Conservation (phyloP, 148 eudicot genomes). For the Persicaria tinctoria region DNA sequence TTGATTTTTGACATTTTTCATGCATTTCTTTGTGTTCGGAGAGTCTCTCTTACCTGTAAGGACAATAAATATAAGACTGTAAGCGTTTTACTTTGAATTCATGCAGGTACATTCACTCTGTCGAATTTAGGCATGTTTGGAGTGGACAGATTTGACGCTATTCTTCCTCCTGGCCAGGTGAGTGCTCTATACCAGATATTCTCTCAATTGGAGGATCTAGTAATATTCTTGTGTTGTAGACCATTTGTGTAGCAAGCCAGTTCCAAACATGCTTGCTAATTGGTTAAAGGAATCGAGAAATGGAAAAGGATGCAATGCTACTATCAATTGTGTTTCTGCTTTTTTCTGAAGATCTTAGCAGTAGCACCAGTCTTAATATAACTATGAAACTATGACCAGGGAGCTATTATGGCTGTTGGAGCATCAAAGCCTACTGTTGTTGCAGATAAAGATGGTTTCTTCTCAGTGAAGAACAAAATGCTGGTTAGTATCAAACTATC, state of each 20-base stretch:
- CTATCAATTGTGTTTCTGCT: not conserved
- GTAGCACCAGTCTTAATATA: not conserved
- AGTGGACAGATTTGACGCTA: slow-evolving; percentile 93
- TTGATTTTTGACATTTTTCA: not conserved
- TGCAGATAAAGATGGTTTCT: slow-evolving; percentile 78
- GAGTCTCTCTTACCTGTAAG: not conserved
- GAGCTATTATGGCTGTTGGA: slow-evolving; percentile 98
- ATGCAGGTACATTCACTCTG: slow-evolving; percentile 81
- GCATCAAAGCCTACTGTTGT: slow-evolving; percentile 86
- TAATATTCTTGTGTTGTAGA: not conserved
- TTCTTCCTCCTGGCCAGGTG: slow-evolving; percentile 94
- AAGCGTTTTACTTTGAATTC: slow-evolving; percentile 7
- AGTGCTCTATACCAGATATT: slow-evolving; percentile 15
- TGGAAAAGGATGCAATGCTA: not conserved
- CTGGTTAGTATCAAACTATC: slow-evolving; percentile 45
- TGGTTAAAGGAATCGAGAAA: not conserved
- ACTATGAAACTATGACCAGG: slow-evolving; percentile 28
- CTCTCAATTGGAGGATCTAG: not conserved
- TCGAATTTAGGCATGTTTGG: slow-evolving; percentile 96
- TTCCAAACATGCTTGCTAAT: too few relatives aligned
- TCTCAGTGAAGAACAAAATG: slow-evolving; percentile 84
- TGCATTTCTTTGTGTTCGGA: not conserved
- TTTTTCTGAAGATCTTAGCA: not conserved
- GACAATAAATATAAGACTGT: too few relatives aligned
- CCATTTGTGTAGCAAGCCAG: not conserved